A percentile compares a stretch with the other conserved stretches of the same genome.
Conservation (phyloP, 306 rosid species). For the Pterocarpus santalinus region DNA sequence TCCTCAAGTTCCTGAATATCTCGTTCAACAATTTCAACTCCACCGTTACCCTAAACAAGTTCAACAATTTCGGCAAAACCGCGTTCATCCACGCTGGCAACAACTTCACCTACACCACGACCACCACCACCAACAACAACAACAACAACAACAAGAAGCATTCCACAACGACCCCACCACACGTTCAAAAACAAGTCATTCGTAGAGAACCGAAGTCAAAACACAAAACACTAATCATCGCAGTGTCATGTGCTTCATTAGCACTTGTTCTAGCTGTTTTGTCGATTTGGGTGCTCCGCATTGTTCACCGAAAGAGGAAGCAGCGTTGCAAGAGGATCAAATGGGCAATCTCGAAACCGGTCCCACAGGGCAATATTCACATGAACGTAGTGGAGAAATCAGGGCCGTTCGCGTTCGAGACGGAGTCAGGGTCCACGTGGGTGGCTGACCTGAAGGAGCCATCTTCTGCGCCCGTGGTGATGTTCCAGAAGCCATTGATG, state of each 20-base stretch:
- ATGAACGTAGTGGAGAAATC: constrained; percentile 61
- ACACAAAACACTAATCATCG: constrained; percentile 46
- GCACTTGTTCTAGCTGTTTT: constrained; percentile 42
- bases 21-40: constrained; percentile 69
- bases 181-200: not conserved
- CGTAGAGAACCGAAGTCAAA: constrained; percentile 39
- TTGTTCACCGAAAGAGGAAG: constrained; percentile 42
- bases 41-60: constrained; percentile 13
- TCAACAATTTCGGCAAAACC: constrained; percentile 55
- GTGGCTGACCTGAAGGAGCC: constrained; percentile 84
- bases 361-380: constrained; percentile 45
- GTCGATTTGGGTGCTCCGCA: constrained; percentile 41
- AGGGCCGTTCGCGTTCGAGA: constrained; percentile 90
- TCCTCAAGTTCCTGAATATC: constrained; percentile 63
- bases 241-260: constrained; percentile 47
- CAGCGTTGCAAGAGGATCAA: constrained; percentile 55
- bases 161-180: constrained; percentile 2
- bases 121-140: constrained; percentile 28
- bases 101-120: constrained; percentile 49
- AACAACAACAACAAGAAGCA: not conserved
- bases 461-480: constrained; percentile 80
- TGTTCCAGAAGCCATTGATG: constrained; percentile 97
- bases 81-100: constrained; percentile 69
- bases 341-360: constrained; percentile 85
- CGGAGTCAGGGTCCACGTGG: constrained; percentile 87